Evolutionary conservation across 192 early-diverging fungal species (phyloP).

Genomic region (Thamnidium elegans): DNA sequence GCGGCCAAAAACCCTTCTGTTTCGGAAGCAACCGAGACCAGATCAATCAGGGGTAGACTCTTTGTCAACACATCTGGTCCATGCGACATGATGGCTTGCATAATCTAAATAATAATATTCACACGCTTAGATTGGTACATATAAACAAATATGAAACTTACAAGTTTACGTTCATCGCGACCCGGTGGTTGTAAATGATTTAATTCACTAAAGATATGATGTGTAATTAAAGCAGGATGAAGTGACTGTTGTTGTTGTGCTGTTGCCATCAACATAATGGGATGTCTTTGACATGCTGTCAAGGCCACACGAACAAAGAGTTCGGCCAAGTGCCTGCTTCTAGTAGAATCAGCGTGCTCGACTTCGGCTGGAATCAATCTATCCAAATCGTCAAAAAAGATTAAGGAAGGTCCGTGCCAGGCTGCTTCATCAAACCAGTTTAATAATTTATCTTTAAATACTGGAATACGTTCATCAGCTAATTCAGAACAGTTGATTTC

Average conservation of each 20-base stretch:
- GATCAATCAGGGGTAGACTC: conserved; percentile 59
- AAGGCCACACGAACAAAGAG: conserved; percentile 55
- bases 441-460: conserved; percentile 57
- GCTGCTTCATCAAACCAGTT: conserved; percentile 62
- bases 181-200: conserved; percentile 60
- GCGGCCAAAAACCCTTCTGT: conserved; percentile 88
- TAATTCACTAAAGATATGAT: conserved; percentile 64
- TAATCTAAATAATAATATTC: conserved; percentile 53
- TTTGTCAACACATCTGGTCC: conserved; percentile 46
- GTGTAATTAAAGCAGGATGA: conserved; percentile 54
- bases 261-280: conserved; percentile 60
- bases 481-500: conserved; percentile 56
- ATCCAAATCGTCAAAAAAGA: conserved; percentile 79
- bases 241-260: conserved; percentile 63
- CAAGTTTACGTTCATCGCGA: conserved; percentile 62
- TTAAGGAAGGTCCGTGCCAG: conserved; percentile 67
- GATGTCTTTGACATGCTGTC: conserved; percentile 46
- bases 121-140: conserved; percentile 25
- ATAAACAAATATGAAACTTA: conserved; percentile 35
- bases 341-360: conserved; percentile 66
- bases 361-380: conserved; percentile 68
- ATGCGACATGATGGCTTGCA: conserved; percentile 62
- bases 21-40: conserved; percentile 66
- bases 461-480: conserved; percentile 54
- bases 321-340: conserved; percentile 63